Base-by-base conservation (phyloP, 768 basidiomycete genomes). In the Mycena belliarum region DNA sequence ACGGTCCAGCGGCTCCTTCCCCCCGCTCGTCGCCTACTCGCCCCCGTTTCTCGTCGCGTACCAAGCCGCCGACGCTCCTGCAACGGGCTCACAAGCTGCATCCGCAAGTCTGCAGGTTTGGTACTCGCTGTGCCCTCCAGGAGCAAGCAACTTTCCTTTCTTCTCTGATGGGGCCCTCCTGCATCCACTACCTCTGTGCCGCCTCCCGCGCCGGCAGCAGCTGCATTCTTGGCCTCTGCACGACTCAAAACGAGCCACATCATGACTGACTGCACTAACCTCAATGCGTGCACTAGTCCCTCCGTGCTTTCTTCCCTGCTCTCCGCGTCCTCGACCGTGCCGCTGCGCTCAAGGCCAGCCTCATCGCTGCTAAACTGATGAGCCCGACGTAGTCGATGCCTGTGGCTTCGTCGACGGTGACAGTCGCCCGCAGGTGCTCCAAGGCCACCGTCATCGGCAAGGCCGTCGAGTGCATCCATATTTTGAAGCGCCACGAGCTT, bases 331-430 rank as follows among this genome's bases (percentile, higher is more conserved):
- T 78, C 51, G 76, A 78, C 60, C 72, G 73, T 20, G 66, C 70
- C 2, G 64, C 63, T 1, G 71, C 72, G 12, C 64, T 64, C 21
- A 72, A 72, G 20, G 71, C 69, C 21, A 66, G 69, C n/a, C n/a
- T n/a, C n/a, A n/a, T n/a, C n/a, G n/a, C n/a, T n/a, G n/a, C n/a
- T n/a, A n/a, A n/a, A n/a, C n/a, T n/a, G n/a, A n/a, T n/a, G n/a
- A n/a, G n/a, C n/a, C n/a, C n/a, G 87, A 89, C 63, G 74, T 82
- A 2, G 83, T 91, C 20, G 91, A 94, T 59, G 85, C 87, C 35
- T 81, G 91, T 4, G 93, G 93, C 4, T 93, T 88, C 63, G 88
- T 94, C 3, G 93, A 95, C 65, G 93, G 93, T n/a, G 91, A 95
- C 68, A 70, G 88, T 93, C 11, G 93, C 93, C 9, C 80, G 92